phyloP scores from a whole-genome alignment of 192 early-diverging fungal genomes.

The Geosiphon pyriformis region DNA sequence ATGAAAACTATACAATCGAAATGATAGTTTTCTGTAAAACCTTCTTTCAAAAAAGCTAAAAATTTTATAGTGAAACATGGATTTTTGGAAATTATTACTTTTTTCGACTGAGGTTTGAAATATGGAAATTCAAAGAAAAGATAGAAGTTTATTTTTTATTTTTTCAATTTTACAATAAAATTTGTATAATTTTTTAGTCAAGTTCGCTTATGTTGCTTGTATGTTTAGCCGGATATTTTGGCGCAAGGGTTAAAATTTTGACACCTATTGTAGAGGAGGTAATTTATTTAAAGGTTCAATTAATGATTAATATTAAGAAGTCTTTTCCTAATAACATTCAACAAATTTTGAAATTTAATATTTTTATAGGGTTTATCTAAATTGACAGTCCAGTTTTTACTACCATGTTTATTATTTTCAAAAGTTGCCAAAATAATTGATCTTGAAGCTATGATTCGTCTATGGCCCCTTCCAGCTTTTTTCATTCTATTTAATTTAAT shows the following conservation, averaged over 20 bases:
- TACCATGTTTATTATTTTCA: constrained; percentile 22
- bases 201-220: neutral
- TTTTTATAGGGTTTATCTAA: constrained; percentile 8
- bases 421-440: constrained; percentile 18
- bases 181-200: neutral
- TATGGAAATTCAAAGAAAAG: neutral
- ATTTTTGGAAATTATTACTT: neutral
- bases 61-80: too few relatives aligned
- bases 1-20: too few relatives aligned
- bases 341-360: neutral
- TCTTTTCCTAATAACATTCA: neutral
- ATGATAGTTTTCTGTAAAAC: too few relatives aligned
- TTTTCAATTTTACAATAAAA: neutral
- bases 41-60: too few relatives aligned
- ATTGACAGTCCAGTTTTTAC: constrained; percentile 13
- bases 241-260: neutral
- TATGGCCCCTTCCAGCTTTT: constrained; percentile 20
- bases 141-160: neutral
- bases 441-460: neutral
- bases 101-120: neutral
- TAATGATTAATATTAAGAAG: neutral
- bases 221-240: neutral
- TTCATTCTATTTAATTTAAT: constrained; percentile 12
- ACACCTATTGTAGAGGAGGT: neutral
- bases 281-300: neutral